Conservation (phyloP, 805 yeast species). For the Zygosaccharomyces kombuchaensis region DNA sequence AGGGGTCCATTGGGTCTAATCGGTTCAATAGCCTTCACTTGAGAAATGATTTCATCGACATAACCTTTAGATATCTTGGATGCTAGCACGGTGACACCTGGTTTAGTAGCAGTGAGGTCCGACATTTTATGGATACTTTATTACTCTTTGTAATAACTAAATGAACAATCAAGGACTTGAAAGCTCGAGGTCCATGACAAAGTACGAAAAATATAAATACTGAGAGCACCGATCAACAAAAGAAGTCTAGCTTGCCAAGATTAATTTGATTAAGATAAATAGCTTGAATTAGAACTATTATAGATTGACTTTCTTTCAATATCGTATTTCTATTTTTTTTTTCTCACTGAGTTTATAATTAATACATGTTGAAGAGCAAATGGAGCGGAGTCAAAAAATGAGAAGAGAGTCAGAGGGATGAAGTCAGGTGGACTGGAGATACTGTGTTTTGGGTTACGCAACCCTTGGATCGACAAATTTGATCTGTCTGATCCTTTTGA, state of each 20-base stretch:
- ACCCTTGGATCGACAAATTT: background rate
- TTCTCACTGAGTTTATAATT: background rate
- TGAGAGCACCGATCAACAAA: background rate
- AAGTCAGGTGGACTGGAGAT: background rate
- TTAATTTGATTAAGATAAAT: background rate
- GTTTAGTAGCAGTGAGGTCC: constrained; percentile 15
- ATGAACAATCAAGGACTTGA: background rate
- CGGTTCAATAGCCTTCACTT: constrained; percentile 45
- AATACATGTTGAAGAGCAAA: background rate
- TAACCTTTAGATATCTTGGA: constrained; percentile 81
- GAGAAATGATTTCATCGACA: constrained; percentile 61
- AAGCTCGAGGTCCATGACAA: background rate
- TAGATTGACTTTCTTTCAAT: background rate
- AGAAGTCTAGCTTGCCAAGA: background rate
- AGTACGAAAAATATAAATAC: background rate
- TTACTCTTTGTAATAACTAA: background rate
- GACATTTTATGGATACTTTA: constrained; percentile 23
- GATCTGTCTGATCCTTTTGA: background rate
- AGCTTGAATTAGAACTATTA: background rate
- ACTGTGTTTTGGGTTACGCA: background rate
- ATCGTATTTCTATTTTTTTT: background rate
- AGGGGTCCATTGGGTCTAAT: constrained; percentile 51
- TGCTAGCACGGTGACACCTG: constrained; percentile 83
- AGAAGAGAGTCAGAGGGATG: background rate
- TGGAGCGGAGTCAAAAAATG: constrained; percentile 1